phyloP scores from a whole-genome alignment of 208 protist species.

The Crithidia bombi region DNA sequence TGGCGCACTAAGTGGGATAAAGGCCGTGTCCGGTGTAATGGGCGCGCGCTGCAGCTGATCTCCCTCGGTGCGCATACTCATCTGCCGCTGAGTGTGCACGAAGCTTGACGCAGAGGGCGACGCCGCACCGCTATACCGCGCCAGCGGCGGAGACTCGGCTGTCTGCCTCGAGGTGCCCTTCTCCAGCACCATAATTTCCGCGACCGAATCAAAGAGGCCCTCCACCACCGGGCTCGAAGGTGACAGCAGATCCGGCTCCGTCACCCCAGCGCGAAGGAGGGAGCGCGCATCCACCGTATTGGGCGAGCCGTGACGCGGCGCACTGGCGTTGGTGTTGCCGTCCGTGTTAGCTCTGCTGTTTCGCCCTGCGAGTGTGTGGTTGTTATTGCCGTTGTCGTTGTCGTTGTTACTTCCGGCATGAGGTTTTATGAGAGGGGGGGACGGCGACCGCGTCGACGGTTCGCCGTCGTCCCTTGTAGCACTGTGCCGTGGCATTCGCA shows the following conservation, averaged over 20 bases:
- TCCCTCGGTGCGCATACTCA: background rate
- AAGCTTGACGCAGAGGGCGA: background rate
- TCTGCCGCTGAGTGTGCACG: background rate
- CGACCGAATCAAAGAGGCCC: background rate
- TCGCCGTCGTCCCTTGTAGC: background rate
- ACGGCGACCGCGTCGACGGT: background rate
- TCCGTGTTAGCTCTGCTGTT: background rate
- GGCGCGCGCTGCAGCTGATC: background rate
- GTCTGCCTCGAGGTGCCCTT: background rate
- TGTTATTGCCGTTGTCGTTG: background rate
- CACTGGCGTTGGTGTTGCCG: background rate
- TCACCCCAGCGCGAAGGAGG: slow-evolving; percentile 13
- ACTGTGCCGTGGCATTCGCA: slow-evolving; percentile 18
- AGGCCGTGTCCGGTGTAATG: background rate
- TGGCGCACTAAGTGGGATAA: background rate
- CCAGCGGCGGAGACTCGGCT: background rate
- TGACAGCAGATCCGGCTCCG: background rate
- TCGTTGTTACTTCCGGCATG: background rate
- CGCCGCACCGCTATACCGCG: background rate
- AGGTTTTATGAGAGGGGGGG: background rate
- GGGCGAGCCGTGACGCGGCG: background rate
- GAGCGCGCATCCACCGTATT: slow-evolving; percentile 10
- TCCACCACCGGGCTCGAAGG: background rate
- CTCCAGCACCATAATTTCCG: background rate
- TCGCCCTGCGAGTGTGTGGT: background rate